Base-by-base conservation (phyloP, 305 asterid genomes). In the Solanum aculeatissimum region DNA sequence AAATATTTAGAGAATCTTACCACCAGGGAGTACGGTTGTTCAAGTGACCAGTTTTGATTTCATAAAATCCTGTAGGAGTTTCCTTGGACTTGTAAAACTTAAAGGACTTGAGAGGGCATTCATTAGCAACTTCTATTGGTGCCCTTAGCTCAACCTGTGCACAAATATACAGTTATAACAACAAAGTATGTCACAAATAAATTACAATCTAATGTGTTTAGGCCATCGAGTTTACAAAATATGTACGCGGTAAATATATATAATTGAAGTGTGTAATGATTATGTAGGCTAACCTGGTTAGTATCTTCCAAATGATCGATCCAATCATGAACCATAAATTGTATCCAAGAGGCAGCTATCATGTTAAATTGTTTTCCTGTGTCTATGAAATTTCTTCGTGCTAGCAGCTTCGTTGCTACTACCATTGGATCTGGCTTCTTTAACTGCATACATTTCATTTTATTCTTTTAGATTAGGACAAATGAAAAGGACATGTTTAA, bases 251-350 rank as follows among this genome's bases (percentile, higher is more conserved):
- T 32, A 32, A 32, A 32, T 32, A 35, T 35, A 35, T 35, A 35
- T 1, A 35, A 35, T 35, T 35, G 38, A 35, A 3, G 38, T 35
- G 38, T 35, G 0, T 35, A 35, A 35, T 35, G 38, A 35, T 35
- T 3, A 35, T 4, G 38, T 66, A 27, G 40, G 19, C 1, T 19
- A 5, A 71, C 81, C 93, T 90, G 89, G 9, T 92, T 87, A 63
- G 91, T 90, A 18, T 89, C 86, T 70, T 91, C 93, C 9, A 90
- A 8, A 70, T 93, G 97, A 68, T 93, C 95, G 4, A 91, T 58
- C 97, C 97, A 92, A 63, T 93, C 95, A 53, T 92, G 97, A 3
- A 93, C 83, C 97, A 93, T 92, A 75, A 93, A 93, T 62, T 93
- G 97, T 7, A 93, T 92, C 97, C 97, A 92, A 1, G 95, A 85